A percentile compares a stretch with the other conserved stretches of the same genome.
These are phyloP conservation scores for Dendrobium huoshanense DNA, from an alignment of 106 monocot genomes.

Conservation along the genomic window DNA sequence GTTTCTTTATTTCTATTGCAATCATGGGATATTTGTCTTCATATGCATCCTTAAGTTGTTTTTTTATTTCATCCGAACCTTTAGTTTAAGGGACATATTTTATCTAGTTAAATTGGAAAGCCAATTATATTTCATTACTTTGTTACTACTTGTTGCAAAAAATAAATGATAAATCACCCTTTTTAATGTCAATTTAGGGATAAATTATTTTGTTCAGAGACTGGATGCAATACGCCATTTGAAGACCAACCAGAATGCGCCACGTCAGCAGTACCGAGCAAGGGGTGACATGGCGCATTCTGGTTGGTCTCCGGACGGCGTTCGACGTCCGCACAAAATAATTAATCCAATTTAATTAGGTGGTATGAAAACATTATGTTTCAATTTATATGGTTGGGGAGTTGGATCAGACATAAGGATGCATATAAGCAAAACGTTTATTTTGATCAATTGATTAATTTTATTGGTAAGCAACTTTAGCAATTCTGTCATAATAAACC, in stretches of 20 bases:
- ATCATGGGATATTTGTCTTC: not conserved
- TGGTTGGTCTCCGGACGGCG: too few species aligned
- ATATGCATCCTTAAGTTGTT: not conserved
- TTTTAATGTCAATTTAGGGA: not conserved
- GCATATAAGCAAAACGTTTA: not conserved
- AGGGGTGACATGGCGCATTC: too few species aligned
- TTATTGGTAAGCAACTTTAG: not conserved
- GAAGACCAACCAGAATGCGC: too few species aligned
- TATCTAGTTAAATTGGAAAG: not conserved
- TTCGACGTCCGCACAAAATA: too few species aligned
- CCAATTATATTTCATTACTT: not conserved
- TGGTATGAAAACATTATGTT: not conserved
- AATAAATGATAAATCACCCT: not conserved
- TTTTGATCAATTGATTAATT: not conserved
- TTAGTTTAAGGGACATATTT: not conserved
- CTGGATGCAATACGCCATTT: too few species aligned
- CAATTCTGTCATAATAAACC: not conserved
- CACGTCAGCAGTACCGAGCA: too few species aligned
- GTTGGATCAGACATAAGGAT: not conserved
- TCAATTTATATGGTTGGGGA: not conserved
- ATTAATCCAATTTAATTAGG: too few species aligned
- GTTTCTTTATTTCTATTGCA: not conserved
- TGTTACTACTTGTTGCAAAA: not conserved
- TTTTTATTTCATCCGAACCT: not conserved
- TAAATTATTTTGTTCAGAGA: too few species aligned